phyloP scores from a whole-genome alignment of 2,329 filamentous ascomycete genomes.

The Alternaria sp. region DNA sequence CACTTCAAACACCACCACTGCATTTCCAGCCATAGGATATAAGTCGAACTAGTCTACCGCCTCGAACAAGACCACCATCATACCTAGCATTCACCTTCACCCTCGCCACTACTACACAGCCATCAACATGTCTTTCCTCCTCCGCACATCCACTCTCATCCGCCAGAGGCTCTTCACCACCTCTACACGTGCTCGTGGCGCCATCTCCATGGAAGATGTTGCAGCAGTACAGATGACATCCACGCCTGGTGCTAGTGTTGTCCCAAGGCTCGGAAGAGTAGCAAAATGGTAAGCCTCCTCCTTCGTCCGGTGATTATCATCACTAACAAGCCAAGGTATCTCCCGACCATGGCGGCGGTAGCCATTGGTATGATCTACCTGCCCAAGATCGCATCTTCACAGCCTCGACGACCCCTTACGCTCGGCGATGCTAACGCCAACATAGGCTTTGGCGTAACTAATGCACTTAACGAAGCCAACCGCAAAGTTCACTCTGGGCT shows the following conservation, averaged over 20 bases:
- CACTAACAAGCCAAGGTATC: constrained; percentile 36
- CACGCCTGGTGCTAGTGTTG: constrained; percentile 27
- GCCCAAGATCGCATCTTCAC: constrained; percentile 28
- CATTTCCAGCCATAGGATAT: constrained; percentile 10
- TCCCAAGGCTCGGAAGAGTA: constrained; percentile 46
- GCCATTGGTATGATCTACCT: constrained; percentile 45
- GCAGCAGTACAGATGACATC: constrained; percentile 38
- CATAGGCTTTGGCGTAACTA: constrained; percentile 46
- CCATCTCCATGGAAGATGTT: constrained; percentile 36
- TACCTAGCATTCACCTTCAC: constrained; percentile 5
- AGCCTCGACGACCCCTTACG: constrained; percentile 38
- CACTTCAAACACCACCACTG: constrained; percentile 5
- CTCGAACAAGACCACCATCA: constrained; percentile 10
- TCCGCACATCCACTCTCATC: constrained; percentile 35
- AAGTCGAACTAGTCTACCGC: constrained; percentile 14
- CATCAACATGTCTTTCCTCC: constrained; percentile 42
- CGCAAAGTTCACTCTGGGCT: constrained; percentile 33
- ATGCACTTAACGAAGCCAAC: constrained; percentile 45
- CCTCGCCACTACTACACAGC: constrained; percentile 16
- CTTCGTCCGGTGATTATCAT: neutral
- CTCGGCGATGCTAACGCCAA: constrained; percentile 44
- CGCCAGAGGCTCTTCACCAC: constrained; percentile 44
- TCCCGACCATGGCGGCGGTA: constrained; percentile 47
- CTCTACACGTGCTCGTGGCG: constrained; percentile 36
- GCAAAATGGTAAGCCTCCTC: constrained; percentile 41